Evolutionary conservation across 1,284 basidiomycete species (phyloP).

Genomic region (Moniliella sp.): DNA sequence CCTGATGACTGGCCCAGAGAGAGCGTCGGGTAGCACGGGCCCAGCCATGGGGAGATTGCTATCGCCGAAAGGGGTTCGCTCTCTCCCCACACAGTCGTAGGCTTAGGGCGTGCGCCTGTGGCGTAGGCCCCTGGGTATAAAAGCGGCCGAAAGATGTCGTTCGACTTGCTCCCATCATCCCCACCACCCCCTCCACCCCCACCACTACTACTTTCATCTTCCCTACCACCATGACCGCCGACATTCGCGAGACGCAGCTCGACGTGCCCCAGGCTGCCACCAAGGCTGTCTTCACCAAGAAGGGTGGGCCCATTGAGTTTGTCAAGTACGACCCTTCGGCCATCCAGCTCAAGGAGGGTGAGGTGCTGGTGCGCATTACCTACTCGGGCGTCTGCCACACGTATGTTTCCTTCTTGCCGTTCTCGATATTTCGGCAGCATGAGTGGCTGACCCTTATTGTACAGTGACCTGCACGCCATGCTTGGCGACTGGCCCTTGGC

Average conservation of each 20-base stretch:
- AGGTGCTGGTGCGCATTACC: constrained; percentile 55
- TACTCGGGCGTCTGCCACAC: constrained; percentile 19
- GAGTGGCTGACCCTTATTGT: too few species aligned
- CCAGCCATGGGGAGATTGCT: too few species aligned
- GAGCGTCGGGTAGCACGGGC: too few species aligned
- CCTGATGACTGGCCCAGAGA: too few species aligned
- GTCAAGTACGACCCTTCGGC: too few species aligned
- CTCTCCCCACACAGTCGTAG: too few species aligned
- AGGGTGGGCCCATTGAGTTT: constrained; percentile 15
- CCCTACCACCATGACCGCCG: constrained; percentile 1
- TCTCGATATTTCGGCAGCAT: too few species aligned
- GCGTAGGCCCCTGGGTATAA: too few species aligned
- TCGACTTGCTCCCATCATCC: not conserved
- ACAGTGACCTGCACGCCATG: constrained; percentile 19
- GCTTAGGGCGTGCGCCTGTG: too few species aligned
- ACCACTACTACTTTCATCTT: not conserved
- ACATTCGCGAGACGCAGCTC: constrained; percentile 14
- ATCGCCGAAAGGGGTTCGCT: too few species aligned
- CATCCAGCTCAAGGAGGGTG: constrained; percentile 55
- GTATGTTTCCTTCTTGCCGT: too few species aligned
- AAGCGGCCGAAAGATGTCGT: too few species aligned
- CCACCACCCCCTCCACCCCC: not conserved
- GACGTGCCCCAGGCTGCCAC: constrained; percentile 9
- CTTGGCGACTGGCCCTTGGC: constrained; percentile 29
- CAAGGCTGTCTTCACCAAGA: constrained; percentile 16